phyloP scores from a whole-genome alignment of 257 asterid genomes.

The Solanum appendiculatum region DNA sequence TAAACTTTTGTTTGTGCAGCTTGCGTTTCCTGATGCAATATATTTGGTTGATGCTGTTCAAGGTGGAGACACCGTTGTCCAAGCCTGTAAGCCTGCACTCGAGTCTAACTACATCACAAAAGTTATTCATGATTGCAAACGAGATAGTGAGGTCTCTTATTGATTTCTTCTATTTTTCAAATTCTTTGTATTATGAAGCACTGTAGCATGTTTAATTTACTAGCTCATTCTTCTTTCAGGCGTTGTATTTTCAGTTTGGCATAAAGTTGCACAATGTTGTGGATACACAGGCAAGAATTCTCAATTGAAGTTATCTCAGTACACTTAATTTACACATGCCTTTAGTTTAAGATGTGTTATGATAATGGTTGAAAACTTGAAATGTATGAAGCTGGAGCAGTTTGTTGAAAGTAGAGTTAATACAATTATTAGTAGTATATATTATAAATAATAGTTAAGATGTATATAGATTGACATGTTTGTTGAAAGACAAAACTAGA shows the following conservation, averaged over 20 bases:
- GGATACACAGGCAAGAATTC: constrained; percentile 80
- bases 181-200: constrained; percentile 3
- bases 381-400: background rate
- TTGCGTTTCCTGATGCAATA: constrained; percentile 85
- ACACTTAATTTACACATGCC: background rate
- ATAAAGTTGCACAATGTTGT: constrained; percentile 80
- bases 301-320: background rate
- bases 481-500: background rate
- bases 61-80: constrained; percentile 74
- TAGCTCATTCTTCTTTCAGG: constrained; percentile 44
- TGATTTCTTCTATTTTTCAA: constrained; percentile 17
- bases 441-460: background rate
- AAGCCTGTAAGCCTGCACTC: constrained; percentile 98
- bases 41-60: constrained; percentile 93
- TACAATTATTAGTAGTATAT: background rate
- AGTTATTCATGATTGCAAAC: constrained; percentile 97
- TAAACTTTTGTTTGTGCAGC: constrained; percentile 36
- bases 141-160: constrained; percentile 96
- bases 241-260: constrained; percentile 87
- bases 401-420: background rate
- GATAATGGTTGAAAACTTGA: background rate
- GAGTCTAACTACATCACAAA: constrained; percentile 88
- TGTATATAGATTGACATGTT: background rate
- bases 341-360: background rate
- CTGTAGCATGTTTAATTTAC: constrained; percentile 8